Evolutionary conservation across 225 moss, liverwort and hornwort species (phyloP).

Genomic region (Sphagnum contortum): DNA sequence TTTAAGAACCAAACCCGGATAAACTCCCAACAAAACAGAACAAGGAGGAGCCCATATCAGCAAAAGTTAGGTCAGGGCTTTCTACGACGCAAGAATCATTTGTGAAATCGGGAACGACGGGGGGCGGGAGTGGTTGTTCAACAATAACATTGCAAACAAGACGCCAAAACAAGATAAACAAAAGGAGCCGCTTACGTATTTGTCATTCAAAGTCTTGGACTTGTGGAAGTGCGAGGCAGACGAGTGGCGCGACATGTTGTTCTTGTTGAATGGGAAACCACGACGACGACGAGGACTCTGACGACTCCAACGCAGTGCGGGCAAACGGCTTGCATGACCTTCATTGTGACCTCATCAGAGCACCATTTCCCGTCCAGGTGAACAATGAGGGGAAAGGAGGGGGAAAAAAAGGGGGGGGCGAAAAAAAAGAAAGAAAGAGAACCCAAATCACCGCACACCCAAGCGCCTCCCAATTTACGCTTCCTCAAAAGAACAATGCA

Average conservation of each 20-base stretch:
- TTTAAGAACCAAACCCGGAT: neutral
- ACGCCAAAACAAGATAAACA: too few species aligned
- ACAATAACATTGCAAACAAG: too few species aligned
- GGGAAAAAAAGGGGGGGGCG: too few species aligned
- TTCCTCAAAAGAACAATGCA: too few species aligned
- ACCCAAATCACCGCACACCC: too few species aligned
- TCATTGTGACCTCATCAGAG: slow-evolving; percentile 15
- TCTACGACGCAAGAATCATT: too few species aligned
- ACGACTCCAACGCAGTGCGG: neutral
- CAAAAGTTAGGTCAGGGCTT: neutral
- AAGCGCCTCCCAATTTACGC: too few species aligned
- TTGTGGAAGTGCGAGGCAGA: slow-evolving; percentile 47
- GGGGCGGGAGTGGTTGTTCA: too few species aligned
- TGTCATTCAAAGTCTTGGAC: slow-evolving; percentile 48
- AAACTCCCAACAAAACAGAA: too few species aligned
- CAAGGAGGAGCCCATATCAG: neutral
- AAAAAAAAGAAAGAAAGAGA: too few species aligned
- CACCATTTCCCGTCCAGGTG: too few species aligned
- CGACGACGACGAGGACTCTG: slow-evolving; percentile 12
- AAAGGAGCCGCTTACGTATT: slow-evolving; percentile 34
- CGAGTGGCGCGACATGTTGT: slow-evolving; percentile 43
- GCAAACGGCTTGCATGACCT: slow-evolving; percentile 3
- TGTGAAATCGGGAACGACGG: neutral
- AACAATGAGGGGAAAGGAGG: too few species aligned
- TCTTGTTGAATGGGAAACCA: slow-evolving; percentile 28